A percentile compares a stretch with the other conserved stretches of the same genome.
These are phyloP conservation scores for Botryotinia globosa DNA, from an alignment of 2,329 filamentous ascomycete genomes.

Conservation along the genomic window DNA sequence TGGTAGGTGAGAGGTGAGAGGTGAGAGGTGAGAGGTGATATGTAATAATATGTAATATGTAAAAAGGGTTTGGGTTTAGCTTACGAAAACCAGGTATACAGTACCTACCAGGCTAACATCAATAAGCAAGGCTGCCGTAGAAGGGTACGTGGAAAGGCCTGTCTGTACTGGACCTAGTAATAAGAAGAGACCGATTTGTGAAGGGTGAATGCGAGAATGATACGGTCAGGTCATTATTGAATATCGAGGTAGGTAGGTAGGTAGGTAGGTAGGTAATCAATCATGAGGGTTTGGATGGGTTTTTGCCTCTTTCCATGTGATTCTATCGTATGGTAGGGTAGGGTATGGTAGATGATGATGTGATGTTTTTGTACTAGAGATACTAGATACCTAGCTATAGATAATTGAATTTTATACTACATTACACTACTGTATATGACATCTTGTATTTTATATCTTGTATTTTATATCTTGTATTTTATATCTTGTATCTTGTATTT, in stretches of 20 bases:
- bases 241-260: neutral
- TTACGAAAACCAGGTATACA: neutral
- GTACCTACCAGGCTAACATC: too few species aligned
- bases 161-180: too few species aligned
- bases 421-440: neutral
- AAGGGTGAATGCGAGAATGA: neutral
- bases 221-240: neutral
- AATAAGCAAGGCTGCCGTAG: slow-evolving; percentile 6
- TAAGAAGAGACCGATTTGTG: neutral
- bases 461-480: too few species aligned
- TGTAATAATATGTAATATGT: neutral
- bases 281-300: neutral
- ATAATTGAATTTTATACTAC: neutral
- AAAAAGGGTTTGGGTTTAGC: neutral
- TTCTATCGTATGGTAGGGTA: neutral
- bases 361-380: too few species aligned
- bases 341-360: too few species aligned
- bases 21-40: too few species aligned
- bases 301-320: neutral
- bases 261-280: neutral
- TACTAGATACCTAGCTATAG: too few species aligned
- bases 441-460: too few species aligned
- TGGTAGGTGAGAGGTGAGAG: neutral
- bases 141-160: slow-evolving; percentile 8
- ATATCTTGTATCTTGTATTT: too few species aligned